phyloP scores from a whole-genome alignment of 2,329 filamentous ascomycete species.

The Metarhizium humberi region DNA sequence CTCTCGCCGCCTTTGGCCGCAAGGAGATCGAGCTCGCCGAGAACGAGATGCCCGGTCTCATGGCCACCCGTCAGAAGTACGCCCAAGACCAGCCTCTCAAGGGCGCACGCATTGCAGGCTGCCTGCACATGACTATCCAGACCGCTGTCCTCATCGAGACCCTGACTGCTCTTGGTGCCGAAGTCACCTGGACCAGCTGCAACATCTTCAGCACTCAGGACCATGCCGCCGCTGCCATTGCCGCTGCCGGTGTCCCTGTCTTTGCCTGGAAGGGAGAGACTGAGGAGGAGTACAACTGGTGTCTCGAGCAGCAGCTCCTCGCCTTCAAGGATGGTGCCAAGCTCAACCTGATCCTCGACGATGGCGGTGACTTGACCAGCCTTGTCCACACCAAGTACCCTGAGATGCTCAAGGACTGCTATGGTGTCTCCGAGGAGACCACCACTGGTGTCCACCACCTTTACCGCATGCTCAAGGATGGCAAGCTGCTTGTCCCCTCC shows the following conservation, averaged over 20 bases:
- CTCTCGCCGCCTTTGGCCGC: constrained; percentile 94
- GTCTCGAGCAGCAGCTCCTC: constrained; percentile 92
- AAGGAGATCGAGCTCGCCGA: constrained; percentile 98
- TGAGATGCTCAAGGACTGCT: constrained; percentile 97
- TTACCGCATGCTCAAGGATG: constrained; percentile 93
- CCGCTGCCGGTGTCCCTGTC: constrained; percentile 84
- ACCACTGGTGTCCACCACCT: constrained; percentile 99
- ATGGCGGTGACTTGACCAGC: constrained; percentile 92
- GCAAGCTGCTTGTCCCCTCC: constrained; percentile 80
- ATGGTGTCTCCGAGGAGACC: constrained; percentile 97
- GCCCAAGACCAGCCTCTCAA: constrained; percentile 85
- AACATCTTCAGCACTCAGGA: constrained; percentile 99
- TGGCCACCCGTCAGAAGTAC: constrained; percentile 90
- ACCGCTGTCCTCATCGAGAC: constrained; percentile 99
- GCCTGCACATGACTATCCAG: constrained; percentile 99
- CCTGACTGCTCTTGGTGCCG: constrained; percentile 84
- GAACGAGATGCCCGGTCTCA: constrained; percentile 94
- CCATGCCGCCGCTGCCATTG: constrained; percentile 95
- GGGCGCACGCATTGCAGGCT: constrained; percentile 93
- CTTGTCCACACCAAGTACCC: constrained; percentile 98
- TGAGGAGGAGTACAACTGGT: constrained; percentile 99
- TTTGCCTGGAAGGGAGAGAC: constrained; percentile 80
- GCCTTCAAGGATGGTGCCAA: constrained; percentile 96
- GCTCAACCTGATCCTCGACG: constrained; percentile 98
- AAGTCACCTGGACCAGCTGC: constrained; percentile 98